Evolutionary conservation across 208 protist genomes (phyloP).

Genomic region (Borovskyia barvae): DNA sequence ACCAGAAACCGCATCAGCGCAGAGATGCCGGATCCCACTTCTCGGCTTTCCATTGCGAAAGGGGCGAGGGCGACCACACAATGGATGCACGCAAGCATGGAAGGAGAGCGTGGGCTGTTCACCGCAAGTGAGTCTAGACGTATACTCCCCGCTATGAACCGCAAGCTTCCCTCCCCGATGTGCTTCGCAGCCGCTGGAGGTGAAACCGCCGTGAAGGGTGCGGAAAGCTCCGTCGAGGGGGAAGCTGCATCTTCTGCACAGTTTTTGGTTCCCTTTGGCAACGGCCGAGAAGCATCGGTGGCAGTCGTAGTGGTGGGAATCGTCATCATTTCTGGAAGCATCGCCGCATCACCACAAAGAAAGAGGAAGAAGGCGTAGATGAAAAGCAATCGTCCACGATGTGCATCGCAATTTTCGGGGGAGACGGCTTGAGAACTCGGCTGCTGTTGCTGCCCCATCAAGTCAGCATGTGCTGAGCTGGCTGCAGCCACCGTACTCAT

Average conservation of each 20-base stretch:
- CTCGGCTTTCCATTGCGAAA: conserved; percentile 31
- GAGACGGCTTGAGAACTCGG: background rate
- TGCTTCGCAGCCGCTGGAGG: background rate
- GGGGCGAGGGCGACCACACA: conserved; percentile 27
- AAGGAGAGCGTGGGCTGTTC: conserved; percentile 11
- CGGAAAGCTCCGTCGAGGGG: no score
- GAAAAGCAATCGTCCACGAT: conserved; percentile 18
- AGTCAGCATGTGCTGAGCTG: background rate
- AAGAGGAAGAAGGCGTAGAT: conserved; percentile 21
- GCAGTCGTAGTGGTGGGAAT: background rate
- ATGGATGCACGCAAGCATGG: conserved; percentile 23
- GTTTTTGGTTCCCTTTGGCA: no score
- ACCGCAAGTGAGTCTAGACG: conserved; percentile 10
- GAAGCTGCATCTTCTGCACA: no score
- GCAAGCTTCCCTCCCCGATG: conserved; percentile 19
- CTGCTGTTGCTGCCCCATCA: background rate
- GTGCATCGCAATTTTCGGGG: background rate
- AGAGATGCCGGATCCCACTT: conserved; percentile 37
- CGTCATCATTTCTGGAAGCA: background rate
- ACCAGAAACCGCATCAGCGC: conserved; percentile 41
- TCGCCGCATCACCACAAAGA: conserved; percentile 15
- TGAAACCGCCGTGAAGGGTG: no score
- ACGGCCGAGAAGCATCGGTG: no score
- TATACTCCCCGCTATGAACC: conserved; percentile 26
- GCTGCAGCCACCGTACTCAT: background rate